A percentile compares a stretch with the other conserved stretches of the same genome.
These are phyloP conservation scores for Colletotrichum destructivum DNA, from an alignment of 2,329 filamentous ascomycete species.

Conservation along the genomic window DNA sequence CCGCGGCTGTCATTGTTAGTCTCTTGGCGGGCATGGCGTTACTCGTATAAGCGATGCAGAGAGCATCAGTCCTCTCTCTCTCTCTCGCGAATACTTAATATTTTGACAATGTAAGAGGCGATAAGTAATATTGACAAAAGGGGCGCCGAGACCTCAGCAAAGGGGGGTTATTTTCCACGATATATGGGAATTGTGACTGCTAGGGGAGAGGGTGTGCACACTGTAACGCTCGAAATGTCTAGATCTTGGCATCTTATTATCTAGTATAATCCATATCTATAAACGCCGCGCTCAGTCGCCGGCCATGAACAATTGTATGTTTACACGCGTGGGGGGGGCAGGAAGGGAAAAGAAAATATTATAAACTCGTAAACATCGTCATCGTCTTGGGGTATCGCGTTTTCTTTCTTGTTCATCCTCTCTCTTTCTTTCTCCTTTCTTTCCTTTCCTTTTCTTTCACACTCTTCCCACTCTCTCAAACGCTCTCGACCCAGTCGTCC, in stretches of 20 bases:
- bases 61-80: too few species aligned
- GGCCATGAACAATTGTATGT: not conserved
- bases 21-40: slow-evolving; percentile 26
- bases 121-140: not conserved
- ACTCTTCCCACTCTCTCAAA: not conserved
- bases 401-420: too few species aligned
- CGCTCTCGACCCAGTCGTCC: slow-evolving; percentile 28
- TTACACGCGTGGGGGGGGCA: too few species aligned
- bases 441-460: too few species aligned
- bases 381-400: not conserved
- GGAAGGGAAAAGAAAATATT: not conserved
- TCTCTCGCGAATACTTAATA: not conserved
- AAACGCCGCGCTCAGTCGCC: not conserved
- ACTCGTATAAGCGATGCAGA: slow-evolving; percentile 12
- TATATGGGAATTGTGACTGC: not conserved
- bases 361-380: slow-evolving; percentile 18
- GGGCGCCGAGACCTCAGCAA: not conserved
- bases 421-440: too few species aligned
- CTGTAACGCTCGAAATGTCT: not conserved
- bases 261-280: not conserved
- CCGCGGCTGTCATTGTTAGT: slow-evolving; percentile 9
- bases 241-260: not conserved
- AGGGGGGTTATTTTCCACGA: not conserved
- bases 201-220: not conserved
- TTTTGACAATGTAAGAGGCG: too few species aligned